These are phyloP conservation scores for Garcia nutans DNA, from an alignment of 345 rosid genomes.

Conservation along the genomic window DNA sequence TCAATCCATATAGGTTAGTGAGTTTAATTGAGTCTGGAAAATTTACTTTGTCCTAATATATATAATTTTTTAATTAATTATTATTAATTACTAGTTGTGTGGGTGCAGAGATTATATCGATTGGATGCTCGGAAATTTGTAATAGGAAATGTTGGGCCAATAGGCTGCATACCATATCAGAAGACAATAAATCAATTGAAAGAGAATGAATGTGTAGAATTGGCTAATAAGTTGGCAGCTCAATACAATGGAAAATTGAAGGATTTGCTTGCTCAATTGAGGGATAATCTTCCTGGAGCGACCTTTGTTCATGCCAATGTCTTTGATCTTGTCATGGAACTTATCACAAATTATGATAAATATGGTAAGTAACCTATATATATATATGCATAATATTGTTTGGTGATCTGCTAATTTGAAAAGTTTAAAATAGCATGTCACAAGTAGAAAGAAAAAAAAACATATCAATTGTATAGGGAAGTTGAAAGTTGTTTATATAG, in stretches of 20 bases:
- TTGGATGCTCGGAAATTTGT: conserved; percentile 85
- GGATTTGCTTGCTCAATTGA: conserved; percentile 55
- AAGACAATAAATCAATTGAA: conserved; percentile 62
- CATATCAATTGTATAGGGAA: no score
- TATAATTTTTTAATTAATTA: no score
- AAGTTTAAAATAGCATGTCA: no score
- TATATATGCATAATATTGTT: no score
- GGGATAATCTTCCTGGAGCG: conserved; percentile 60
- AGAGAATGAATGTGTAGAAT: conserved; percentile 65
- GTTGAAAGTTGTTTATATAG: no score
- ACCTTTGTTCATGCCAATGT: conserved; percentile 77
- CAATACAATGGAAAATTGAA: conserved; percentile 68
- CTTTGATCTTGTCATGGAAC: conserved; percentile 78
- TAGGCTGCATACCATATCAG: conserved; percentile 94
- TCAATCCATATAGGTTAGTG: no score
- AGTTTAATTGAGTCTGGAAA: no score
- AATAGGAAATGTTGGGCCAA: conserved; percentile 85
- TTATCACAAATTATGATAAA: conserved; percentile 68
- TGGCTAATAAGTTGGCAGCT: conserved; percentile 65
- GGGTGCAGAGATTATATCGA: conserved; percentile 68
- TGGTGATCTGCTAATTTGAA: no score
- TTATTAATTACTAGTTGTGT: neutral
- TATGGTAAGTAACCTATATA: conserved; percentile 46
- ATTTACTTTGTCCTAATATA: no score
- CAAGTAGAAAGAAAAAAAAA: no score